Percentiles rank a stretch among this genome's conserved stretches.
Evolutionary conservation across 2,329 filamentous ascomycete genomes (phyloP).

Genomic region (Arthrocladium fulminans): DNA sequence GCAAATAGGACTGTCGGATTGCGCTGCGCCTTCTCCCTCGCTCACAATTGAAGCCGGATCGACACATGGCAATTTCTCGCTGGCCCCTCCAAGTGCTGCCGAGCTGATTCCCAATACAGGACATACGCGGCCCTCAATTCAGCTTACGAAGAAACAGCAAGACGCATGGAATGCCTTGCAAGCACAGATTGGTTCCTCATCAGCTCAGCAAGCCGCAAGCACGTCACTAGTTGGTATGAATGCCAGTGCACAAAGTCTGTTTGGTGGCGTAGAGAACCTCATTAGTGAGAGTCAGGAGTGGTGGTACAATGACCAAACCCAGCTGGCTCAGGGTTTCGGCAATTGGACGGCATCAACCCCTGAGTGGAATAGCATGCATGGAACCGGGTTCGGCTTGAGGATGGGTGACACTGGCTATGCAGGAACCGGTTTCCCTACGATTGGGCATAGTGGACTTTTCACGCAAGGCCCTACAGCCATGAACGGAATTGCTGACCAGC

Average conservation of each 20-base stretch:
- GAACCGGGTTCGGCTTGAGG: not conserved
- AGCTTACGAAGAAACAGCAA: conserved; percentile 24
- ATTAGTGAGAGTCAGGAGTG: conserved; percentile 56
- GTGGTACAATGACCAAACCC: conserved; percentile 55
- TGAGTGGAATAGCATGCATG: conserved; percentile 16
- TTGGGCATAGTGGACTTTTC: not conserved
- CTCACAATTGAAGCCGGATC: conserved; percentile 16
- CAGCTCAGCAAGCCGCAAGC: conserved; percentile 21
- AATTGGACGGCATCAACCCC: conserved; percentile 43
- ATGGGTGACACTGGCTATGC: not conserved
- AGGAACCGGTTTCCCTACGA: not conserved
- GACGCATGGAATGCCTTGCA: conserved; percentile 30
- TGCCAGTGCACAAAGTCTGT: conserved; percentile 42
- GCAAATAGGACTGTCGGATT: conserved; percentile 11
- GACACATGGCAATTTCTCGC: conserved; percentile 18
- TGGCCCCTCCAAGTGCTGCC: conserved; percentile 24
- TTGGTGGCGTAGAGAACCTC: conserved; percentile 52
- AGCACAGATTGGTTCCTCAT: conserved; percentile 18
- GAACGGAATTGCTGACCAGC: not conserved
- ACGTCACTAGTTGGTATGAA: conserved; percentile 27
- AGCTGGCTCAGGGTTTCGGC: conserved; percentile 52
- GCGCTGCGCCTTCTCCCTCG: conserved; percentile 13
- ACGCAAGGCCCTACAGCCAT: not conserved
- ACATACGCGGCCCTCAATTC: conserved; percentile 14
- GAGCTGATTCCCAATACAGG: conserved; percentile 18